Evolutionary conservation across 257 asterid genomes (phyloP), one percentile per base, ranked within the genome.

Genomic region (Solanum piurae): DNA sequence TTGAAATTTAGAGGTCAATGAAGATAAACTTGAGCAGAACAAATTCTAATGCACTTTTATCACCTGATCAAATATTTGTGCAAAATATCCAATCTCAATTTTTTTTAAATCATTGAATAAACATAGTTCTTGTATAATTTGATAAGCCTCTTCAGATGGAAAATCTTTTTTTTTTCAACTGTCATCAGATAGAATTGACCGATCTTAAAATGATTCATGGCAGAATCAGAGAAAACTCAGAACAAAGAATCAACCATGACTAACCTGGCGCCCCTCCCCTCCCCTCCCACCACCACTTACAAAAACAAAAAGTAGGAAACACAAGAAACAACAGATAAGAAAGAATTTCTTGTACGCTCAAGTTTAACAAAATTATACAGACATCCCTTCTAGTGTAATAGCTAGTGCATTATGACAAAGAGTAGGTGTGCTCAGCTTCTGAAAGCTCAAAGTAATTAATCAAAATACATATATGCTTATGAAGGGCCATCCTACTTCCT

Each of bases 1-100:
- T 91, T 83, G 87, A 82, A 84, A 69, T 10, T 82, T 92, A 62
- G 31, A 49, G 38, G 87, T 91, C 76, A 88, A 86, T 86, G 44
- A 86, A 86, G 46, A 86, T 55, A 44, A 89, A 85, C 68, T 82
- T 12, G 12, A 49, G 86, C 69, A 82, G 42, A 64, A 82, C 42
- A 49, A 82, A 82, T 31, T 46, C 44, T 29, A 42, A 79, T 16
- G 44, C 69, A 46, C 68, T 58, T 46, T 8, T 49, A 80, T 80
- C 42, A 46, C 60, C 33, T 42, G 66, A 44, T 27, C 69, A 80
- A 60, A 80, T 46, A 46, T 80, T 27, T 80, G 18, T 27, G 21
- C 68, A 80, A 29, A 33, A 29, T 25, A 8, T 46, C 66, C 68
- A 9, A 31, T 80, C 85, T 27, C 85, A 46, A 8, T 80, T 80